A percentile compares a stretch with the other conserved stretches of the same genome.
These are phyloP conservation scores for Kwoniella sp. DNA, from an alignment of 768 basidiomycete species.

Conservation along the genomic window DNA sequence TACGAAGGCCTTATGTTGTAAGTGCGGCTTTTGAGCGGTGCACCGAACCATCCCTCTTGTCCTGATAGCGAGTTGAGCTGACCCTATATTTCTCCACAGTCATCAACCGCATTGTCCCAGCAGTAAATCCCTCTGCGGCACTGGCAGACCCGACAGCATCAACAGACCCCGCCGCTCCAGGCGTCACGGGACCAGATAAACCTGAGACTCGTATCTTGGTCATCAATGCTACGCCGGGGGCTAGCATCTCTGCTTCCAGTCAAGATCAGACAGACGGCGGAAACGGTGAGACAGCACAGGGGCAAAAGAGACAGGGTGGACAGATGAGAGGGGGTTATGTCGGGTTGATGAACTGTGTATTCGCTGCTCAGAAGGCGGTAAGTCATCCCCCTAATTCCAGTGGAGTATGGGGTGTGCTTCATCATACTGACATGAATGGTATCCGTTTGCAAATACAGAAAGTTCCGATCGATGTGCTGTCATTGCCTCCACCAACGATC, in stretches of 20 bases:
- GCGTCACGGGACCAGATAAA: constrained; percentile 24
- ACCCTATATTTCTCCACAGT: constrained; percentile 59
- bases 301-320: constrained; percentile 45
- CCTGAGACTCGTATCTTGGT: constrained; percentile 68
- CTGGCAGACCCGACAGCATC: constrained; percentile 14
- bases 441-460: constrained; percentile 63
- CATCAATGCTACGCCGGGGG: constrained; percentile 82
- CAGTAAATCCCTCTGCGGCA: constrained; percentile 17
- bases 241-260: constrained; percentile 4
- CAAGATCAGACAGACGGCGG: constrained; percentile 8
- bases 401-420: too few relatives aligned
- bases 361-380: constrained; percentile 96
- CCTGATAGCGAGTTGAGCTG: not conserved
- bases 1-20: constrained; percentile 90
- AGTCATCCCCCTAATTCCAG: too few relatives aligned
- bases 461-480: constrained; percentile 95
- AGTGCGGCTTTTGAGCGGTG: constrained; percentile 28
- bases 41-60: too few relatives aligned
- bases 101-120: constrained; percentile 64
- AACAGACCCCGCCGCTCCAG: constrained; percentile 9
- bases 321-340: constrained; percentile 70
- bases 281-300: constrained; percentile 6
- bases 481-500: constrained; percentile 69
- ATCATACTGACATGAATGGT: not conserved
- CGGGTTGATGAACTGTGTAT: constrained; percentile 98